Base-by-base conservation (phyloP, 148 eudicot species). In the Silene latifolia region DNA sequence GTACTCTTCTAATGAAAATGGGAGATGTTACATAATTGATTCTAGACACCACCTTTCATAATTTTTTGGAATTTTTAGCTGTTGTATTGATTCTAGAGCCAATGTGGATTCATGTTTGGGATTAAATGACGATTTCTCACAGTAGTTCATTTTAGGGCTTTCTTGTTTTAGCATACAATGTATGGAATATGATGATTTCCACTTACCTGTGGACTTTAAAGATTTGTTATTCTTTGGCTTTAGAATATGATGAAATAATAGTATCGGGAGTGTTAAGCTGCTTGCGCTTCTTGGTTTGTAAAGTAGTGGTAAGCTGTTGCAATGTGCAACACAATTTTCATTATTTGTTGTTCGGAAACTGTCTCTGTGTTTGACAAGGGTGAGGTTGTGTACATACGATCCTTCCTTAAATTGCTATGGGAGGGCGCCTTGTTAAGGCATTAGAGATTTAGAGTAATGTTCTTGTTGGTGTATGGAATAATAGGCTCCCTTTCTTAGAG, bases 401-500 rank as follows among this genome's bases (percentile, higher is more conserved):
- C 35, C 35, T 32, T 32, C 35, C 35, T 32, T 32, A 32, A 32
- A 32, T 32, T 32, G 35, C 35, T 32, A 32, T 32, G 35, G 35
- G 35, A 0, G 35, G 35, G 35, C 1, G 4, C 35, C 35, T 32
- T 32, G 3, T 32, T 32, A 32, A 32, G 35, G 35, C 35, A 32
- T 48, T 48, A 92, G n/a, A n/a, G n/a, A n/a, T n/a, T n/a, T n/a
- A n/a, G 73, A 78, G 94, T 88, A 72, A 88, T 92, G 58, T 92
- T 32, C 5, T 32, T 80, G 83, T 94, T 92, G 73, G 97, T 92
- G 66, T 92, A 87, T 77, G 97, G 90, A 86, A 88, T 88, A 39
- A 89, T 92, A 92, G 97, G 90, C 68, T 89, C 93, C 32, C 90
- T 87, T 76, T 90, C 85, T 82, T 87, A 87, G 73, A 90, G 88